Conservation (phyloP, 495 filamentous ascomycete species). For the Penicillium cosmopolitanum region DNA sequence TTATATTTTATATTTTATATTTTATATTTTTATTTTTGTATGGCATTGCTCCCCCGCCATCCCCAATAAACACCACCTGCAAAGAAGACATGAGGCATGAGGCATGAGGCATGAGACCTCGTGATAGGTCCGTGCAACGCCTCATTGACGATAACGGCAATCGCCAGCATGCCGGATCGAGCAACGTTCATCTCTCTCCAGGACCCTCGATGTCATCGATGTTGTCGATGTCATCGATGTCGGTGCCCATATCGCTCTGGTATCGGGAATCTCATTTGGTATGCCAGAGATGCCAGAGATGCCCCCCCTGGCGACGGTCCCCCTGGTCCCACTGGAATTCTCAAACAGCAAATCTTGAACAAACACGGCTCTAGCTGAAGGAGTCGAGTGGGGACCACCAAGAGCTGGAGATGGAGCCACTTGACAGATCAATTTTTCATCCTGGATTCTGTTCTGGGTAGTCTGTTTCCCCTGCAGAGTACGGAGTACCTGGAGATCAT, state of each 20-base stretch:
- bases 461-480: not conserved
- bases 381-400: not conserved
- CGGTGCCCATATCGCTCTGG: too few species aligned
- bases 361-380: not conserved
- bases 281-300: slow-evolving; percentile 10
- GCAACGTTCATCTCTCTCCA: not conserved
- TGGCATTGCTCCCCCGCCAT: too few species aligned
- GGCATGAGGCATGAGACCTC: not conserved
- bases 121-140: slow-evolving; percentile 3
- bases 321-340: not conserved
- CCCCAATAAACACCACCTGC: not conserved
- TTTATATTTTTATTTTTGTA: too few species aligned
- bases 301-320: not conserved
- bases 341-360: not conserved
- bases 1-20: too few species aligned
- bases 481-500: not conserved
- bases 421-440: not conserved
- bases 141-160: not conserved
- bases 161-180: slow-evolving; percentile 1
- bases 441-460: not conserved
- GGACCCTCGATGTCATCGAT: slow-evolving; percentile 16
- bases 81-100: not conserved
- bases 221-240: slow-evolving; percentile 6
- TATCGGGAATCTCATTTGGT: slow-evolving; percentile 22
- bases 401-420: not conserved